Percentiles rank a stretch among this genome's conserved stretches.
These are phyloP conservation scores for Cladosporium cucumerinum DNA, from an alignment of 2,329 filamentous ascomycete genomes.

Conservation along the genomic window DNA sequence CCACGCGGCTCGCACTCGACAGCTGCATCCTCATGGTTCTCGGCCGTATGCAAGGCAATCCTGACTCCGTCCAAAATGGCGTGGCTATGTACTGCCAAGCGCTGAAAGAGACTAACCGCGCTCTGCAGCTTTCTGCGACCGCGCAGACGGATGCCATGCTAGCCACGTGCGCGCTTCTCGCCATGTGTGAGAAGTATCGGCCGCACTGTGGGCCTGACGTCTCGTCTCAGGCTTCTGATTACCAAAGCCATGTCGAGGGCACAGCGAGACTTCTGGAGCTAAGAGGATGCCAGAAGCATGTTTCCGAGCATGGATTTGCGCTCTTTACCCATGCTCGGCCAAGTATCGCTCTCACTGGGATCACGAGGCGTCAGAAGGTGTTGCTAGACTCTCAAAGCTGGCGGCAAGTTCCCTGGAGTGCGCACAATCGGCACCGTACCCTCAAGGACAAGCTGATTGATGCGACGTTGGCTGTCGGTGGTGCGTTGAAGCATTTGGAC, in stretches of 20 bases:
- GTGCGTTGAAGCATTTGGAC: not conserved
- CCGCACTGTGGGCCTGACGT: not conserved
- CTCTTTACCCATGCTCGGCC: not conserved
- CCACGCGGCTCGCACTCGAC: not conserved
- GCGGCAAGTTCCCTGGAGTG: not conserved
- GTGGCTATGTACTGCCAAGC: conserved; percentile 3
- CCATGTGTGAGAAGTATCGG: conserved; percentile 4
- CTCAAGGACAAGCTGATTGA: not conserved
- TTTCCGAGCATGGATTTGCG: not conserved
- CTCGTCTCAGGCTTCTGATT: not conserved
- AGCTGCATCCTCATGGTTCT: conserved; percentile 4
- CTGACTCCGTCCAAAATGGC: not conserved
- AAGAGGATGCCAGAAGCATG: not conserved
- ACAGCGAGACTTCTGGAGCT: not conserved
- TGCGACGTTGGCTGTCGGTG: not conserved
- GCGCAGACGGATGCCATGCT: conserved; percentile 4
- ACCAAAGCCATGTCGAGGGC: not conserved
- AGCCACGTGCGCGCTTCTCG: not conserved
- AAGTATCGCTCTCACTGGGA: not conserved
- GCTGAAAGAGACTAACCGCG: not conserved
- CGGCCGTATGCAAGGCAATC: not conserved
- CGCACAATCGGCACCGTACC: not conserved
- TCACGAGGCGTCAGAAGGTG: not conserved
- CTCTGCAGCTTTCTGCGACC: conserved; percentile 3
- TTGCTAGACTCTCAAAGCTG: not conserved